Percentiles rank a stretch among this genome's conserved stretches.
Conservation (phyloP, 208 protist species). For the Leishmania major region DNA sequence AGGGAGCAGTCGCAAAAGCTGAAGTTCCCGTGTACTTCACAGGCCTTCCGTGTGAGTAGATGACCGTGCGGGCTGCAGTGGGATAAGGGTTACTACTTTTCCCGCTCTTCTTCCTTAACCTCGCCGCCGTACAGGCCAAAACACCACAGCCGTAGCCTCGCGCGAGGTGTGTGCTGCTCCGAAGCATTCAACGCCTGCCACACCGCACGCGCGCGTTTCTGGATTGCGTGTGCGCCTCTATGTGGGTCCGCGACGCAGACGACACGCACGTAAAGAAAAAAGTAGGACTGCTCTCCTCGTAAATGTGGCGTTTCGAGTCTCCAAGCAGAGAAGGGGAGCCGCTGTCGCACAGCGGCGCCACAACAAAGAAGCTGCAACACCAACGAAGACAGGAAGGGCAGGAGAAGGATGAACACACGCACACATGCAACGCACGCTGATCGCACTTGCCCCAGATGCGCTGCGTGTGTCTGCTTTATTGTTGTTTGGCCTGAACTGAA, state of each 20-base stretch:
- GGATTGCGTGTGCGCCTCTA: background rate
- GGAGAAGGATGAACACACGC: background rate
- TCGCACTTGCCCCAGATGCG: background rate
- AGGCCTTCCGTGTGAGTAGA: constrained; percentile 31
- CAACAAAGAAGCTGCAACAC: background rate
- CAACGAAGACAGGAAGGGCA: background rate
- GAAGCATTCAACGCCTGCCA: constrained; percentile 12
- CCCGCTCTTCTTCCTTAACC: constrained; percentile 42
- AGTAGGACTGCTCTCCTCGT: too few relatives aligned
- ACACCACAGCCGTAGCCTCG: constrained; percentile 30
- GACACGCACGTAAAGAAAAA: too few relatives aligned
- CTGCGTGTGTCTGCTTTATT: background rate
- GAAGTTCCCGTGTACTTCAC: background rate
- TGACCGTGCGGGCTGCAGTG: constrained; percentile 55
- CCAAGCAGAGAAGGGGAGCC: background rate
- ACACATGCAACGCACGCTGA: background rate
- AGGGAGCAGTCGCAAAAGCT: constrained; percentile 7
- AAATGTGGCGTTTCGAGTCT: background rate
- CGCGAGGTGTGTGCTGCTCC: constrained; percentile 25
- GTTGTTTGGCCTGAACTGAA: background rate
- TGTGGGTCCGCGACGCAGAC: background rate
- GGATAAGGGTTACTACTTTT: constrained; percentile 49
- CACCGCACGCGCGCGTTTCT: background rate
- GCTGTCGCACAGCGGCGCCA: background rate
- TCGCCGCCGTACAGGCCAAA: constrained; percentile 24